Evolutionary conservation across 495 filamentous ascomycete genomes (phyloP), one percentile per base, ranked within the genome.

Genomic region (Neurospora sp.): DNA sequence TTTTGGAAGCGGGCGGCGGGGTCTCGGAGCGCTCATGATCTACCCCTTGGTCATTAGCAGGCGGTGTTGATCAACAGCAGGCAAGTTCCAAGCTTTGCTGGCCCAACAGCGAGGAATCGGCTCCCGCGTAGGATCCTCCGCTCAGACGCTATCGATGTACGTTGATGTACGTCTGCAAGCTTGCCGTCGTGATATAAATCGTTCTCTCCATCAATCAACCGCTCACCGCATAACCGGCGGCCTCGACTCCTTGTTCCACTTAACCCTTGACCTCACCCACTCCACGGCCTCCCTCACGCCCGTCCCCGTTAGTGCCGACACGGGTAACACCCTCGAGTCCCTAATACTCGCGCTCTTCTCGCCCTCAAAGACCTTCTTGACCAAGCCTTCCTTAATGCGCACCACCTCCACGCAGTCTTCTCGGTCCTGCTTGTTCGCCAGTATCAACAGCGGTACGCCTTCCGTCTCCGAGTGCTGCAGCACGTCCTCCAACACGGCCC

Each of bases 321-420:
- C 90, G 20, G 96, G 95, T 82, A 99, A 80, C 42, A 98, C 96
- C 70, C 96, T 87, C 79, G 91, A 94, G 82, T 99, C 96, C 72
- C 94, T 87, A 45, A 97, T 91, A 71, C 90, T 91, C 9, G 86
- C 88, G 0, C 94, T 93, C 79, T 93, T 92, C 77, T 96, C 94
- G 3, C 96, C 94, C 83, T 98, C 94, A 82, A 98, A 96, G 9
- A 98, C 94, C 81, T 91, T 92, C 79, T 94, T 89, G 61, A 97
- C 93, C 22, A 99, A 85, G 0, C 96, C 95, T 81, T 99, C 96
- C 84, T 99, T 99, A 79, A 98, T 96, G 72, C 93, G 85, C 40
- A 98, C 94, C 3, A 98, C 96, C 85, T 99, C 96, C 65, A 98
- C 92, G 76, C 95, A 97, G 80, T 98, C 96, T 79, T 99, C 96